Evolutionary conservation across 2,329 filamentous ascomycete species (phyloP).

Genomic region (Cladosporium sp.): DNA sequence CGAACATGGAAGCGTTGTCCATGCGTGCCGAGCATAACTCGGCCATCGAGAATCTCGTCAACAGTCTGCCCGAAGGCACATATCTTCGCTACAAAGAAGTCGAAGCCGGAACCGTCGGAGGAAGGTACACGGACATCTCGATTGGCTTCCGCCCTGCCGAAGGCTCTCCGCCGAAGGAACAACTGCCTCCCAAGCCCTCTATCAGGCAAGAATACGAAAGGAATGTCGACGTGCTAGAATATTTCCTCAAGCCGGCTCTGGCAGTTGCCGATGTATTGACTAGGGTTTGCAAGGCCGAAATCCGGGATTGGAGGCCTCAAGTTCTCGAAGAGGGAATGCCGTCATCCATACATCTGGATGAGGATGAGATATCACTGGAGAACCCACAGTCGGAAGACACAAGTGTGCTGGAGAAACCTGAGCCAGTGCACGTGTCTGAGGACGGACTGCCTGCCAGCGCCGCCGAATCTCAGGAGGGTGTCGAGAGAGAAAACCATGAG

Average conservation of each 20-base stretch:
- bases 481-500: no score
- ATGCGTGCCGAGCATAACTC: background rate
- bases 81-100: slow-evolving; percentile 12
- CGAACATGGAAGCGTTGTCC: background rate
- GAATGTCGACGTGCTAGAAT: background rate
- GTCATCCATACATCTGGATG: no score
- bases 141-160: background rate
- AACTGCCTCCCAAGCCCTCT: no score
- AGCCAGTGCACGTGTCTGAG: no score
- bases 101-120: slow-evolving; percentile 18
- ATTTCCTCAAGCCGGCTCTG: background rate
- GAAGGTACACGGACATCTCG: slow-evolving; percentile 15
- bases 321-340: no score
- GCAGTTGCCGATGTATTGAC: slow-evolving; percentile 3
- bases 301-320: background rate
- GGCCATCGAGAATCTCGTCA: background rate
- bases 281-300: background rate
- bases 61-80: background rate
- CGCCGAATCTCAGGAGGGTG: no score
- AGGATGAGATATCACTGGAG: no score
- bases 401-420: no score
- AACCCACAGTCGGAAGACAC: no score
- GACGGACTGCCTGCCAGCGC: no score
- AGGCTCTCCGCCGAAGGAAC: background rate
- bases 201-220: background rate